Evolutionary conservation across 2,329 filamentous ascomycete species (phyloP).

Genomic region (Fusarium lateritium): DNA sequence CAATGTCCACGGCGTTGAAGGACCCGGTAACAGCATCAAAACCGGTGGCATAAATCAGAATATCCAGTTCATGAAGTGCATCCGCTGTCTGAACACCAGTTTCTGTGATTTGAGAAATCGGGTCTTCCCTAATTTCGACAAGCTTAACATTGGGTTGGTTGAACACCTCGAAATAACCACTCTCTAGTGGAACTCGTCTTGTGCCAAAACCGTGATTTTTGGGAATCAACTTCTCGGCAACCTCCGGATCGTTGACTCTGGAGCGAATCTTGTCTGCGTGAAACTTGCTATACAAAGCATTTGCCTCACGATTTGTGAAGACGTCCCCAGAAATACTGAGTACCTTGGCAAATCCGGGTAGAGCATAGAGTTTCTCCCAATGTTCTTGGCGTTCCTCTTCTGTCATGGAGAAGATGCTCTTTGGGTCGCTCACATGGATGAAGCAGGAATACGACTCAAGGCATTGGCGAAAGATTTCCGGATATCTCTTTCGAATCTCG

Average conservation of each 20-base stretch:
- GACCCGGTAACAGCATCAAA: constrained; percentile 46
- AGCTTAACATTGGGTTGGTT: constrained; percentile 37
- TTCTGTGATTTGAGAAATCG: constrained; percentile 35
- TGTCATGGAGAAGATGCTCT: constrained; percentile 39
- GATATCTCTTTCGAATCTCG: constrained; percentile 38
- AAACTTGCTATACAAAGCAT: constrained; percentile 38
- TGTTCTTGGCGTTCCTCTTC: constrained; percentile 28
- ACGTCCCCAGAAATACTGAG: constrained; percentile 31
- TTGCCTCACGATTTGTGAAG: constrained; percentile 30
- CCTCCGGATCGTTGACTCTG: constrained; percentile 22
- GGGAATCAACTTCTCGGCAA: constrained; percentile 34
- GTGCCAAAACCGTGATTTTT: constrained; percentile 37
- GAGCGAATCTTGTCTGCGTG: constrained; percentile 36
- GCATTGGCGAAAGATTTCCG: constrained; percentile 42
- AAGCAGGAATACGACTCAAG: constrained; percentile 45
- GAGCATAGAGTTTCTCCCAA: constrained; percentile 31
- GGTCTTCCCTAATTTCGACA: constrained; percentile 35
- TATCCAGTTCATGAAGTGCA: constrained; percentile 32
- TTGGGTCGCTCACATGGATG: constrained; percentile 34
- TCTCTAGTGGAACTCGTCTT: constrained; percentile 35
- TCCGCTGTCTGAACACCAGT: constrained; percentile 32
- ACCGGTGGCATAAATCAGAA: constrained; percentile 44
- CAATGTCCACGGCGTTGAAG: constrained; percentile 59
- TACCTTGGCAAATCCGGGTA: constrained; percentile 35
- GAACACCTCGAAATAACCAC: constrained; percentile 39